A percentile compares a stretch with the other conserved stretches of the same genome.
These are phyloP conservation scores for Hortiboletus campestris DNA, from an alignment of 768 basidiomycete species.

Conservation along the genomic window DNA sequence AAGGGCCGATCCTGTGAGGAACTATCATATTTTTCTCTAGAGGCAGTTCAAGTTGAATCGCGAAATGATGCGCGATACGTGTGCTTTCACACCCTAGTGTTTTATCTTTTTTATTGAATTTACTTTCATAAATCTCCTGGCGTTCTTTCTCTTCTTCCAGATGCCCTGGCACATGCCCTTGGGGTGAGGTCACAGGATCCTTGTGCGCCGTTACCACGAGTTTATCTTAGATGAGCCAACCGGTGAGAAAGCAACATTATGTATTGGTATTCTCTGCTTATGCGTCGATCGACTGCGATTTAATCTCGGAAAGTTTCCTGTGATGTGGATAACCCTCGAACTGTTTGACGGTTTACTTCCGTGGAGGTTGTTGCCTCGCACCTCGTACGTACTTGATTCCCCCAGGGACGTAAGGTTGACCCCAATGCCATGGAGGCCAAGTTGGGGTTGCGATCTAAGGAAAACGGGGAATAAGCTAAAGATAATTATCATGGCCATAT, in stretches of 20 bases:
- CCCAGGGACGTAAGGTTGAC: conserved; percentile 2
- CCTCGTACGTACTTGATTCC: conserved; percentile 14
- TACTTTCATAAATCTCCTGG: not conserved
- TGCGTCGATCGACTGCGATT: conserved; percentile 28
- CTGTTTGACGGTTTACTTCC: conserved; percentile 10
- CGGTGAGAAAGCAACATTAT: conserved; percentile 16
- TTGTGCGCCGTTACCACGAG: conserved; percentile 26
- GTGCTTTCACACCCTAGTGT: conserved; percentile 19
- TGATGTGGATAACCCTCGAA: conserved; percentile 6
- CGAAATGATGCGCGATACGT: conserved; percentile 18
- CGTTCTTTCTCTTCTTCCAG: conserved; percentile 1
- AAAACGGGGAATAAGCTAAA: not conserved
- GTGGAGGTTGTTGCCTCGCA: conserved; percentile 2
- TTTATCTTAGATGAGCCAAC: conserved; percentile 26
- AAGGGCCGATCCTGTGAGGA: conserved; percentile 22
- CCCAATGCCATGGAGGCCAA: conserved; percentile 3
- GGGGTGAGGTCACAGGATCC: conserved; percentile 25
- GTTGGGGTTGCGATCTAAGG: not conserved
- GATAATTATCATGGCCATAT: not conserved
- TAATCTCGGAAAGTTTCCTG: conserved; percentile 19
- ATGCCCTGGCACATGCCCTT: conserved; percentile 24
- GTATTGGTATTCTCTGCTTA: conserved; percentile 4
- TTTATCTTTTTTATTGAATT: not conserved
- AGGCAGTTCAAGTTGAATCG: conserved; percentile 16
- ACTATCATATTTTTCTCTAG: conserved; percentile 22